Conservation (phyloP, 2,329 filamentous ascomycete species). For the Knoxdaviesia capensis region DNA sequence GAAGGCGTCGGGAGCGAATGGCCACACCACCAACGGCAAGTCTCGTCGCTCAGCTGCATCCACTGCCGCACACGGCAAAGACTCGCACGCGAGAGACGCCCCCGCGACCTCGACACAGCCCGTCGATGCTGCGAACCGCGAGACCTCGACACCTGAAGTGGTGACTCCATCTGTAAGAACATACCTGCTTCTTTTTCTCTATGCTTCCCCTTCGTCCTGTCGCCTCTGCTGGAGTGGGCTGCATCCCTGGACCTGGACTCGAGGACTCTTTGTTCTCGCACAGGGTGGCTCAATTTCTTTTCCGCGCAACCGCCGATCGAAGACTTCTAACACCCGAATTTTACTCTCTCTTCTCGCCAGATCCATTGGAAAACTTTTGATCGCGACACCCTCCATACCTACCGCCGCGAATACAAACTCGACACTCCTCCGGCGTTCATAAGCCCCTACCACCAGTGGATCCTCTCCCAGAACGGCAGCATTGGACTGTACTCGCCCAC, state of each 20-base stretch:
- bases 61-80: background rate
- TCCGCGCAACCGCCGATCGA: conserved; percentile 11
- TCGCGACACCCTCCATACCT: conserved; percentile 44
- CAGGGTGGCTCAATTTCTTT: too few relatives aligned
- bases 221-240: too few relatives aligned
- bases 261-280: too few relatives aligned
- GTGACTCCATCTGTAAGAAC: too few relatives aligned
- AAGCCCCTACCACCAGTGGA: conserved; percentile 38
- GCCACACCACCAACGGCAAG: conserved; percentile 26
- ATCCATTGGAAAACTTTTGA: conserved; percentile 50
- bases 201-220: too few relatives aligned
- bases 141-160: too few relatives aligned
- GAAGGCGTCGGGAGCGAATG: conserved; percentile 15
- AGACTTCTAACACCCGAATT: background rate
- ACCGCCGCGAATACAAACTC: conserved; percentile 55
- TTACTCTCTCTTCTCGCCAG: conserved; percentile 13
- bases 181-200: too few relatives aligned
- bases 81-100: conserved; percentile 7
- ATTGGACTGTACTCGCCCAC: conserved; percentile 58
- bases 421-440: conserved; percentile 51
- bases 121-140: too few relatives aligned
- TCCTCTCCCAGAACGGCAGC: conserved; percentile 38
- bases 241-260: too few relatives aligned
- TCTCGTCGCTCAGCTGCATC: conserved; percentile 27
- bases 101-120: background rate